phyloP scores from a whole-genome alignment of 495 filamentous ascomycete genomes.

The Jackrogersella minutella region DNA sequence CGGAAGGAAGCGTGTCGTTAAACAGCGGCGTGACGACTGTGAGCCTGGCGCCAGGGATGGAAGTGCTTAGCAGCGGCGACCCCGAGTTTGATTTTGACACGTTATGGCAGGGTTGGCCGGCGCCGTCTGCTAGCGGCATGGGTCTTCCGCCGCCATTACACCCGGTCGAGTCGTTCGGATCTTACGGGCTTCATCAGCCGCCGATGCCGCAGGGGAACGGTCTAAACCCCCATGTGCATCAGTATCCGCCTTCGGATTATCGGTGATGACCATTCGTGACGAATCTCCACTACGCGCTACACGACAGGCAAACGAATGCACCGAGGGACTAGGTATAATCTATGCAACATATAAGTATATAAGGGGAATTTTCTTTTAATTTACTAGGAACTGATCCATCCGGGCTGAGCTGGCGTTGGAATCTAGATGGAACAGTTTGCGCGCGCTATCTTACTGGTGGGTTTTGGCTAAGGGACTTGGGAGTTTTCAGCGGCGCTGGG shows the following conservation, averaged over 20 bases:
- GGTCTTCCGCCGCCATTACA: constrained; percentile 13
- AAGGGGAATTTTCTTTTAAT: constrained; percentile 6
- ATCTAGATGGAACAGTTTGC: constrained; percentile 26
- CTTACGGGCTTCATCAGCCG: constrained; percentile 26
- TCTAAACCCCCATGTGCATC: constrained; percentile 16
- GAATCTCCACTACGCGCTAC: not conserved
- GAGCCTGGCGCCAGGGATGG: constrained; percentile 39
- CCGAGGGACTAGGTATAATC: not conserved
- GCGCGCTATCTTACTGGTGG: not conserved
- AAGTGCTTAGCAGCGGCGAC: constrained; percentile 51
- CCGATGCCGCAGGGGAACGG: constrained; percentile 22
- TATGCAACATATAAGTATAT: constrained; percentile 13
- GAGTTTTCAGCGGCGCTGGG: constrained; percentile 4
- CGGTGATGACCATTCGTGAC: not conserved
- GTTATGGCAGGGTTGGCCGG: constrained; percentile 55
- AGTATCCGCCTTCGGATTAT: constrained; percentile 26
- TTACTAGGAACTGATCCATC: not conserved
- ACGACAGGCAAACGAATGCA: not conserved
- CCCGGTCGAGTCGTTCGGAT: constrained; percentile 2
- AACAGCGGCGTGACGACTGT: constrained; percentile 48
- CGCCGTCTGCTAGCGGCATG: not conserved
- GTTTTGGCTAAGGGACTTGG: not conserved
- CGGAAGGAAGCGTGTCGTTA: constrained; percentile 60
- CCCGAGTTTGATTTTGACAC: constrained; percentile 64
- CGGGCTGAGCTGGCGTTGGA: constrained; percentile 18